Percentiles rank a stretch among this genome's conserved stretches.
These are phyloP conservation scores for Cutaneotrichosporon arboriforme DNA, from an alignment of 1,284 basidiomycete species.

Conservation along the genomic window DNA sequence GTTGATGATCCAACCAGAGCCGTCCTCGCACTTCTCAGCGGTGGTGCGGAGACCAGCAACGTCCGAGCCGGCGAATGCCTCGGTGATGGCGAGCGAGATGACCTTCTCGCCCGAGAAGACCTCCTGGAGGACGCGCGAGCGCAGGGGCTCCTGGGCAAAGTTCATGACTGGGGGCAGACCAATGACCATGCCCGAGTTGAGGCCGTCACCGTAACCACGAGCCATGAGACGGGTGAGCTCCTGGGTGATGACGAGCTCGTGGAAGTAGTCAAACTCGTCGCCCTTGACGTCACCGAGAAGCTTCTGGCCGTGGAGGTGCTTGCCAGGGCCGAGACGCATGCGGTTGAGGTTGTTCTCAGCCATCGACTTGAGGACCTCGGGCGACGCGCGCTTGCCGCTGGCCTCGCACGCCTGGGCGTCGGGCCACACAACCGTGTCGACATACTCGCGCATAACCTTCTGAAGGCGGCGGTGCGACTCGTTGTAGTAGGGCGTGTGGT, in stretches of 20 bases:
- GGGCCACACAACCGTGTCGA: conserved; percentile 53
- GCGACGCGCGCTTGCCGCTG: conserved; percentile 62
- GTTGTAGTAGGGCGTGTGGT: conserved; percentile 76
- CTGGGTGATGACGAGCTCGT: conserved; percentile 74
- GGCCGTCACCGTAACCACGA: conserved; percentile 78
- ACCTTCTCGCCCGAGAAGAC: conserved; percentile 66
- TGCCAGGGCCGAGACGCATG: conserved; percentile 77
- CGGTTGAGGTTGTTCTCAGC: conserved; percentile 68
- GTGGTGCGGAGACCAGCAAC: conserved; percentile 77
- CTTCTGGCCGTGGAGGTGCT: conserved; percentile 72
- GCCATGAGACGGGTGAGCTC: conserved; percentile 72
- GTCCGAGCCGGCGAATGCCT: conserved; percentile 88
- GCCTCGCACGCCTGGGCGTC: conserved; percentile 63
- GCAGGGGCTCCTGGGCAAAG: conserved; percentile 56
- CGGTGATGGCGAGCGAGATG: conserved; percentile 73
- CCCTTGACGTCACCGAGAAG: conserved; percentile 84
- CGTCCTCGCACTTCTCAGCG: conserved; percentile 76
- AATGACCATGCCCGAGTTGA: conserved; percentile 67
- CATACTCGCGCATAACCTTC: conserved; percentile 54
- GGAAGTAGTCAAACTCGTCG: conserved; percentile 78
- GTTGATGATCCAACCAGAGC: conserved; percentile 67
- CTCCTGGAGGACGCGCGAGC: conserved; percentile 67
- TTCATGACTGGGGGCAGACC: conserved; percentile 60
- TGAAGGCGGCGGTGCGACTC: conserved; percentile 53
- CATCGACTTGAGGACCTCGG: conserved; percentile 46